Base-by-base conservation (phyloP, 208 protist species). In the Polymyxa betae region DNA sequence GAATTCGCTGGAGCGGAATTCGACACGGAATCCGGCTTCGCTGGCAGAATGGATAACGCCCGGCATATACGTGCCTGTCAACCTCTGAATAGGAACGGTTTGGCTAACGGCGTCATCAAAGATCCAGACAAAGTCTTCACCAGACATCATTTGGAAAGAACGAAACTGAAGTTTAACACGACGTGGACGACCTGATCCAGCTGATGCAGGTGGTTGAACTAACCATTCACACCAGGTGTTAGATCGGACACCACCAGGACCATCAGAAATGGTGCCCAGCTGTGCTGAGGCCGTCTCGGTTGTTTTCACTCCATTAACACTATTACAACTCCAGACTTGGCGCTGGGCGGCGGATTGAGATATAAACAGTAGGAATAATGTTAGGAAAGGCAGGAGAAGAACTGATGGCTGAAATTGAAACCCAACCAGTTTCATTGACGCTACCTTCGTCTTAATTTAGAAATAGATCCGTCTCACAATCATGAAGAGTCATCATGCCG, bases 71-170 rank as follows among this genome's bases (percentile, higher is more conserved):
- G 72, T 82, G 35, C 72, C 72, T 5, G 72, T 82, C 72, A 82
- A n/a, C 16, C 72, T 5, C n/a, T 82, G 72, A 12, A 82, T n/a
- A 12, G 72, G 72, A 35, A 82, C 72, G 35, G 16, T 82, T n/a
- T 35, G n/a, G n/a, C 72, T 82, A n/a, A 82, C 72, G 72, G 72
- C 72, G 72, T 82, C 72, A n/a, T 82, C 72, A n/a, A 82, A 82
- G 35, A 82, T n/a, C 72, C 72, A 82, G 72, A 82, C 40, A n/a
- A 82, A 82, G n/a, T 82, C 72, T n/a, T 82, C 72, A n/a, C 72
- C 72, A 5, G 72, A 43, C 72, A 82, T 82, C 72, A 82, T 35
- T 5, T 82, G 5, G 72, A 82, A 35, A 5, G 72, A 45, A n/a
- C 72, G 72, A n/a, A 82, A 82, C n/a, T 5, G 5, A 12, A 82